Base-by-base conservation (phyloP, 2,329 filamentous ascomycete genomes). In the Chrysosporium queenslandicum region DNA sequence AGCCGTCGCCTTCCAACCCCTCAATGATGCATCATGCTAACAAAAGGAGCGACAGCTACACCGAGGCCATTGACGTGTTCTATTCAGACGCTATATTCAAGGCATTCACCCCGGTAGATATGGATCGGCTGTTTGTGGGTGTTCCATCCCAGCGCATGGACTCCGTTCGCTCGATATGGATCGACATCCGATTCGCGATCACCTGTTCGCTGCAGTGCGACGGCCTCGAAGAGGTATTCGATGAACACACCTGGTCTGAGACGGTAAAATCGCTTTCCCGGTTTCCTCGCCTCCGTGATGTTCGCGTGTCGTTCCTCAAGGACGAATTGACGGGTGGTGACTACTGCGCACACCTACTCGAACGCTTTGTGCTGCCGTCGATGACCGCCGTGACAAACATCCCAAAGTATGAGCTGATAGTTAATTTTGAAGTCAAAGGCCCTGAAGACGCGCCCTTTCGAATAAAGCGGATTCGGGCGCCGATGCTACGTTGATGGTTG, bases 181-280 rank as follows among this genome's bases (percentile, higher is more conserved):
- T 53, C 29, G 51, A 53, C 23, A 25, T 53, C 51, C 51, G 51
- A 18, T 48, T 53, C 37, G 36, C 45, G 18, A 53, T 53, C 51
- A 48, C 41, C 25, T 53, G 51, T 25, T 53, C 45, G 8, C 37
- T 49, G 18, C 30, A 39, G 3, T 53, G 51, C 16, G 51, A 53
- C 21, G 51, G 43, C 21, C 42, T 53, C 27, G 45, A 53, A 21
- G 51, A 48, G 21, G 9, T 49, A 9, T 53, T 53, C 29, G 46
- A 53, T 16, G 45, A 48, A 21, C 21, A 18, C 21, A 43, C 25
- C 5, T 53, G 51, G 51, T n/a, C 12, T 4, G 46, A 42, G 32
- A 37, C 20, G 4, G 45, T 47, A 9, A 30, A 16, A 25, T 39
- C 34, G 27, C 20, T 53, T 14, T 8, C 45, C 4, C 32, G 30